A percentile compares a stretch with the other conserved stretches of the same genome.
Conservation (phyloP, 2,329 filamentous ascomycete species). For the Macroventuria anomochaeta region DNA sequence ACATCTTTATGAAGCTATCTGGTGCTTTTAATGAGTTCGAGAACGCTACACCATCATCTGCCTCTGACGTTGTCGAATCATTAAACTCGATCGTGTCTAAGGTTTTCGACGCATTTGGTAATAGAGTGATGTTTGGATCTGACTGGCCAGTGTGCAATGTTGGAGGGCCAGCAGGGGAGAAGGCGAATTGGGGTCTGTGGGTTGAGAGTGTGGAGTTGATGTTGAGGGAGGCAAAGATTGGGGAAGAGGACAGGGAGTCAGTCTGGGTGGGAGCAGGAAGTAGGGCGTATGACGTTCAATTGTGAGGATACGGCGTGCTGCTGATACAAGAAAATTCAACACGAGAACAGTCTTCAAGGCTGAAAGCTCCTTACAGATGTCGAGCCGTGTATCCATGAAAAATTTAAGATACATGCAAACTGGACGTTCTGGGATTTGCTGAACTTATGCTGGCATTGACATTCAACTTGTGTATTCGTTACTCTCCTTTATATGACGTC, state of each 20-base stretch:
- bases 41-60: constrained; percentile 46
- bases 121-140: constrained; percentile 84
- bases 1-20: constrained; percentile 90
- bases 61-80: constrained; percentile 29
- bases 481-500: not conserved
- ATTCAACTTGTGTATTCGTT: not conserved
- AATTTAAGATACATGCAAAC: too few species aligned
- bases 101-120: constrained; percentile 73
- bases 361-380: too few species aligned
- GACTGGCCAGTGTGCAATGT: constrained; percentile 94
- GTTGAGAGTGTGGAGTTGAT: constrained; percentile 70
- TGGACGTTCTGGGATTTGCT: too few species aligned
- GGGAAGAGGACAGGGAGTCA: constrained; percentile 65
- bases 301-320: not conserved
- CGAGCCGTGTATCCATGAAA: too few species aligned
- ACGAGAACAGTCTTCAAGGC: not conserved
- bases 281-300: constrained; percentile 65
- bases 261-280: constrained; percentile 77
- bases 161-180: constrained; percentile 60
- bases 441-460: too few species aligned
- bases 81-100: constrained; percentile 15
- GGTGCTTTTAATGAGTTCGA: constrained; percentile 82
- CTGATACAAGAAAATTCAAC: not conserved
- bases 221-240: constrained; percentile 60
- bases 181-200: constrained; percentile 77